Conservation (phyloP, 2,329 filamentous ascomycete genomes). For the Didymella lethalis region DNA sequence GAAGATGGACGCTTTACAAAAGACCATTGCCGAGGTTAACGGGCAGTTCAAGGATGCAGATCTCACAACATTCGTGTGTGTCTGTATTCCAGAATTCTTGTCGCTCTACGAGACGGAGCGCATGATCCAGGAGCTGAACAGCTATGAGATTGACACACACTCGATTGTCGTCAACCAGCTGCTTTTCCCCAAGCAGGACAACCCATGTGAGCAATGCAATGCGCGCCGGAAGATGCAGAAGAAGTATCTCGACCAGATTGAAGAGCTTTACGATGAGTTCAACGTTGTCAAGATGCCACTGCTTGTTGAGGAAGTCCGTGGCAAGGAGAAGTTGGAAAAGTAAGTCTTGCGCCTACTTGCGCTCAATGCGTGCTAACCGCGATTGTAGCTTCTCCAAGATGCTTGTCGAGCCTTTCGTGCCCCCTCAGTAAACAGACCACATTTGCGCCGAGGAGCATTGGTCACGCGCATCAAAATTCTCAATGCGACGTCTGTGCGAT, state of each 20-base stretch:
- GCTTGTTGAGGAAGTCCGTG: constrained; percentile 92
- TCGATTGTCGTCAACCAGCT: constrained; percentile 98
- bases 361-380: constrained; percentile 18
- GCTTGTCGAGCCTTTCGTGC: constrained; percentile 78
- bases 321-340: constrained; percentile 90
- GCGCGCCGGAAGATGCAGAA: constrained; percentile 97
- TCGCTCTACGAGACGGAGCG: constrained; percentile 98
- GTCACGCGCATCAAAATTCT: constrained; percentile 6
- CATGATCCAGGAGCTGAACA: constrained; percentile 97
- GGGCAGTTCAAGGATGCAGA: constrained; percentile 97
- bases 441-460: constrained; percentile 7
- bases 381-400: constrained; percentile 74
- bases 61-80: constrained; percentile 96
- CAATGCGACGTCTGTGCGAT: constrained; percentile 10
- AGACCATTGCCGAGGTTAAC: constrained; percentile 95
- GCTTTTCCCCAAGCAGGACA: constrained; percentile 85
- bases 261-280: constrained; percentile 98
- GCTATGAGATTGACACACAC: constrained; percentile 95
- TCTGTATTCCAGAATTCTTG: constrained; percentile 97
- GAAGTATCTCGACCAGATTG: constrained; percentile 98
- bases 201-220: constrained; percentile 93
- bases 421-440: constrained; percentile 58
- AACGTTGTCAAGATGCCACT: constrained; percentile 99
- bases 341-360: constrained; percentile 36
- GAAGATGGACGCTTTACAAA: constrained; percentile 92